A percentile compares a stretch with the other conserved stretches of the same genome.
Evolutionary conservation across 495 filamentous ascomycete genomes (phyloP).

Genomic region (Pyrenopolyporus hunteri): DNA sequence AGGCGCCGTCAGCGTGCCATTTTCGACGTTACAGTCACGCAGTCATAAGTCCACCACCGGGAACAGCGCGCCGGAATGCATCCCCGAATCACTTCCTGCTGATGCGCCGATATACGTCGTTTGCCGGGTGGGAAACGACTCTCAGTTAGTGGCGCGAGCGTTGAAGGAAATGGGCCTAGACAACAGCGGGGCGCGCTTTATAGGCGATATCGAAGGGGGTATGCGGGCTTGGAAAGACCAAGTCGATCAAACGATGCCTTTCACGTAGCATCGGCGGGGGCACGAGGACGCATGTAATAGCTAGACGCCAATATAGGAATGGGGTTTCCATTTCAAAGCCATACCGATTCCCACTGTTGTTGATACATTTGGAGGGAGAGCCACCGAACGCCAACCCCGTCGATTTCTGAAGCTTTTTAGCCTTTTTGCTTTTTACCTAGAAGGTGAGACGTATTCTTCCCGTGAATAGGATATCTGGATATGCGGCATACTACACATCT

Average conservation of each 20-base stretch:
- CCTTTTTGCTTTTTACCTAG: constrained; percentile 25
- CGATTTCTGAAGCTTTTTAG: constrained; percentile 23
- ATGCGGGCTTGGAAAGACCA: constrained; percentile 82
- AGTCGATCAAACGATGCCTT: constrained; percentile 75
- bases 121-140: constrained; percentile 88
- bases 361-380: constrained; percentile 45
- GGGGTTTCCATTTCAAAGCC: constrained; percentile 38
- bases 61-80: constrained; percentile 47
- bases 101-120: constrained; percentile 71
- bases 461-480: not conserved
- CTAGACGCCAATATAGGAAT: constrained; percentile 21
- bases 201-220: constrained; percentile 82
- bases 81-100: constrained; percentile 45
- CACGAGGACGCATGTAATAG: constrained; percentile 8
- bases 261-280: constrained; percentile 59
- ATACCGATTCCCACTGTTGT: constrained; percentile 30
- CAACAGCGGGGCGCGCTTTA: constrained; percentile 59
- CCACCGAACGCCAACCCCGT: constrained; percentile 41
- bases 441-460: constrained; percentile 13
- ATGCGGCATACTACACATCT: constrained; percentile 4
- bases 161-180: constrained; percentile 72
- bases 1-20: constrained; percentile 80
- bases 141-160: constrained; percentile 74
- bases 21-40: constrained; percentile 59
- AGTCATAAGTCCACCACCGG: constrained; percentile 32